Base-by-base conservation (phyloP, 352 stramenopile species). In the Globisporangium iwayamae region DNA sequence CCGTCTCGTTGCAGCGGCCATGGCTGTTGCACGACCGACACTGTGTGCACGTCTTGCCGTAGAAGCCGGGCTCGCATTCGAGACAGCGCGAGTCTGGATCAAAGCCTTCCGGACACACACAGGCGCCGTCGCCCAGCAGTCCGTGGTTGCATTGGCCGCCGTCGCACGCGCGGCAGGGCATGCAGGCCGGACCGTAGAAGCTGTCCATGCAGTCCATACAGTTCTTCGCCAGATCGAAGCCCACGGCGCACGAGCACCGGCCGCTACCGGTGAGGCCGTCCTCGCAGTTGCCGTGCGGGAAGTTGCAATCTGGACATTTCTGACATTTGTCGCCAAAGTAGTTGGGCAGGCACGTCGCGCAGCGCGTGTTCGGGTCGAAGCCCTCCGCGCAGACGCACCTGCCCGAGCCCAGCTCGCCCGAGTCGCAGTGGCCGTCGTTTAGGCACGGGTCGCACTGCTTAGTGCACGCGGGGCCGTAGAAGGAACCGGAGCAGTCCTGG, bases 1-100 rank as follows among this genome's bases (percentile, higher is more conserved):
- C 70, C 32, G 83, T 80, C 50, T 94, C 85, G 69, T 93, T 90
- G 65, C 88, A 96, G 18, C 74, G 74, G 3, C 88, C 88, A 47
- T 93, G 88, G 38, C 73, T 89, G 65, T 96, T 93, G 67, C 88
- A 96, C 47, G 76, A 79, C n/a, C 82, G 79, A 58, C 88, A 96
- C 7, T 79, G 72, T 0, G 83, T 89, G 55, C 88, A 96, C 28
- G 81, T 85, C 61, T 77, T 73, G 4, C 88, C 88, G 56, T 92
- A 96, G 66, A 83, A 94, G 8, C 72, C 78, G 11, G 71, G 71
- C 3, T 79, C 64, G 48, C 88, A 96, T 62, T 94, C 79, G 20
- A 87, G 81, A 63, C 88, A 96, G 5, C 83, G 79, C 22, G 81
- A 81, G 30, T 90, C 73, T 0, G 86, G 56, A 7, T 81, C 78